Percentiles rank a stretch among this genome's conserved stretches.
These are phyloP conservation scores for Vitis rotundifolia DNA, from an alignment of 164 flowering plant species.

Conservation along the genomic window DNA sequence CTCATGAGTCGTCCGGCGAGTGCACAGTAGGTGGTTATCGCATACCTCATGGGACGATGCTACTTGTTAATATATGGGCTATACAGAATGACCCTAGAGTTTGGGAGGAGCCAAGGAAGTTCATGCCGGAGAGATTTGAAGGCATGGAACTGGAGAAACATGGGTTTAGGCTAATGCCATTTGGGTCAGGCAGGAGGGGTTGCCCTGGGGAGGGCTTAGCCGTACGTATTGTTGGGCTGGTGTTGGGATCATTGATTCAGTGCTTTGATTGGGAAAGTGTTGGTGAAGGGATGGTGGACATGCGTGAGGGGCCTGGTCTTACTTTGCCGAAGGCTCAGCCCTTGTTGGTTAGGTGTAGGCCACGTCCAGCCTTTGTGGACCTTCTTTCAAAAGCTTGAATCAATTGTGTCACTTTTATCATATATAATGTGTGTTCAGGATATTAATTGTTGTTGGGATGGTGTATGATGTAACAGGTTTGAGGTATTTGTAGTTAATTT, in stretches of 20 bases:
- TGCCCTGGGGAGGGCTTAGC: constrained; percentile 52
- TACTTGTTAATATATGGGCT: constrained; percentile 39
- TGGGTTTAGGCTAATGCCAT: constrained; percentile 41
- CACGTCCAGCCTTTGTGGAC: constrained; percentile 21
- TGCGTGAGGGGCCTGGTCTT: constrained; percentile 38
- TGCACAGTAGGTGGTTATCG: constrained; percentile 30
- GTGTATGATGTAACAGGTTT: too few relatives aligned
- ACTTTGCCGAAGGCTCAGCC: constrained; percentile 36
- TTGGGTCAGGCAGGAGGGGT: constrained; percentile 44
- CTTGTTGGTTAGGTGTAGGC: constrained; percentile 26
- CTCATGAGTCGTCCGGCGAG: constrained; percentile 36
- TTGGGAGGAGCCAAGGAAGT: constrained; percentile 32
- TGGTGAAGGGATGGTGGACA: constrained; percentile 37
- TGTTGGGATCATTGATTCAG: constrained; percentile 39
- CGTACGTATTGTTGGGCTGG: constrained; percentile 28
- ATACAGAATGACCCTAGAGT: constrained; percentile 32
- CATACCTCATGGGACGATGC: constrained; percentile 37
- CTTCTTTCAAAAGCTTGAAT: constrained; percentile 28
- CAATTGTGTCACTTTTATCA: background rate
- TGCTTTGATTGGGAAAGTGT: constrained; percentile 53
- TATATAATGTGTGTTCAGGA: too few relatives aligned
- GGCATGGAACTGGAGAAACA: constrained; percentile 17
- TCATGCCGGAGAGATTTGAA: constrained; percentile 40
- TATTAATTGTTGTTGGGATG: too few relatives aligned
- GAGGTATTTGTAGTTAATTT: too few relatives aligned